A percentile compares a stretch with the other conserved stretches of the same genome.
These are phyloP conservation scores for Termitomyces eurrhizus DNA, from an alignment of 768 basidiomycete species.

Conservation along the genomic window DNA sequence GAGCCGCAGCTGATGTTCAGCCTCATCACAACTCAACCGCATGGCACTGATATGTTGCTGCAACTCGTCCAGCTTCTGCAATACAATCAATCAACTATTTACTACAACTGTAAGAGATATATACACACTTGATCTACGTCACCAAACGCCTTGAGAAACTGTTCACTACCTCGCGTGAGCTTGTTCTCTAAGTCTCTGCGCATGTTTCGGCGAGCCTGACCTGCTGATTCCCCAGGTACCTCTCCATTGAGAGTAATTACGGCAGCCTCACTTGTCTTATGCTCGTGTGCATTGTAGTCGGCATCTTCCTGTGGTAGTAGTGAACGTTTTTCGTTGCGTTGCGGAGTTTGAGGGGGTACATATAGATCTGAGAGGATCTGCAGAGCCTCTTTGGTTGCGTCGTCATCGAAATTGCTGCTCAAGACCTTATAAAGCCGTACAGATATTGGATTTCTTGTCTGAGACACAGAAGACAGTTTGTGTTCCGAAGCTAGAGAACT, in stretches of 20 bases:
- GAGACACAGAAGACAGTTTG: slow-evolving; percentile 21
- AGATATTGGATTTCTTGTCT: slow-evolving; percentile 70
- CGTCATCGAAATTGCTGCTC: slow-evolving; percentile 74
- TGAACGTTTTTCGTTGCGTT: slow-evolving; percentile 29
- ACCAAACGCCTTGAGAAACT: slow-evolving; percentile 80
- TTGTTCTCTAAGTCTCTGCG: slow-evolving; percentile 82
- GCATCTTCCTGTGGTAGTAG: slow-evolving; percentile 21
- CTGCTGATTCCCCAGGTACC: slow-evolving; percentile 60
- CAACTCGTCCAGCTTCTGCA: slow-evolving; percentile 79
- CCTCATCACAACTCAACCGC: slow-evolving; percentile 79
- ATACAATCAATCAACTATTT: slow-evolving; percentile 5
- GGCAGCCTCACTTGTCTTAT: slow-evolving; percentile 15
- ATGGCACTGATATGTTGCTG: slow-evolving; percentile 77
- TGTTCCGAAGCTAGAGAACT: slow-evolving; percentile 8
- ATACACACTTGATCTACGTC: slow-evolving; percentile 85
- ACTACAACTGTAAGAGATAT: slow-evolving; percentile 2
- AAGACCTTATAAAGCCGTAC: slow-evolving; percentile 88
- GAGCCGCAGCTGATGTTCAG: slow-evolving; percentile 68
- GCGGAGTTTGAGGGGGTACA: slow-evolving; percentile 25
- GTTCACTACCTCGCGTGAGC: slow-evolving; percentile 75
- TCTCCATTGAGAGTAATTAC: slow-evolving; percentile 26
- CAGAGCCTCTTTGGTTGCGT: slow-evolving; percentile 75
- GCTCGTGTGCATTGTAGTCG: slow-evolving; percentile 32
- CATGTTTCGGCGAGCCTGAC: slow-evolving; percentile 72
- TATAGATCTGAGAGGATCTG: slow-evolving; percentile 83